Base-by-base conservation (phyloP, 2,329 filamentous ascomycete species). In the Fusarium siculi region DNA sequence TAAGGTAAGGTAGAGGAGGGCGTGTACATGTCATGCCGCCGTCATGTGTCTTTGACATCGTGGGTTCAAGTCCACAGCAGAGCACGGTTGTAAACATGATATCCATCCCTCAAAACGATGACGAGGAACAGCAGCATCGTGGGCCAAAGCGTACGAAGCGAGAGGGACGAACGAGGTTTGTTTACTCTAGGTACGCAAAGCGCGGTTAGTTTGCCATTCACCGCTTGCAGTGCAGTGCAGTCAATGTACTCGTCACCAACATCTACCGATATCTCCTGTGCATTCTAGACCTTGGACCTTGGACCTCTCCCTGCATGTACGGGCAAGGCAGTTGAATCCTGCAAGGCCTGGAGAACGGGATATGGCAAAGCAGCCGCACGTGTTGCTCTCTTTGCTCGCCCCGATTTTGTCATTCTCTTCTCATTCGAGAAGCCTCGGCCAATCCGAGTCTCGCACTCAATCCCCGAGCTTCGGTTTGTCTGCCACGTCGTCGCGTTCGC, bases 151-250 rank as follows among this genome's bases (percentile, higher is more conserved):
- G 68, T 32, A 53, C 23, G 52, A 66, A 57, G 37, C 42, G 30
- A 44, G 15, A 23, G 34, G 19, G 32, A n/a, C 21, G 10, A 8
- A 14, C 14, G 25, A 28, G 44, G 19, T 28, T 42, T 55, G 37
- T 50, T 56, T 52, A n/a, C 36, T 23, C 63, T 40, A 12, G 11
- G 11, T 32, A 57, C 60, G 67, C 71, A 64, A 66, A 74, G 56
- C 72, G 72, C 72, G 72, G 59, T 50, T 74, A 55, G 36, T 28
- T 59, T 46, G 36, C 64, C 28, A 56, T 68, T 59, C 64, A 47
- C 36, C 46, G 37, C 54, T 54, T 43, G 42, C 44, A 37, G 25
- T 47, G 19, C 23, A 7, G 32, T 21, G 23, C 30, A 49, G 32
- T 14, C 30, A 21, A 28, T 7, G 44, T 36, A 59, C 63, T 49